phyloP scores from a whole-genome alignment of 129 eudicot species.

The Cynara cardunculus region DNA sequence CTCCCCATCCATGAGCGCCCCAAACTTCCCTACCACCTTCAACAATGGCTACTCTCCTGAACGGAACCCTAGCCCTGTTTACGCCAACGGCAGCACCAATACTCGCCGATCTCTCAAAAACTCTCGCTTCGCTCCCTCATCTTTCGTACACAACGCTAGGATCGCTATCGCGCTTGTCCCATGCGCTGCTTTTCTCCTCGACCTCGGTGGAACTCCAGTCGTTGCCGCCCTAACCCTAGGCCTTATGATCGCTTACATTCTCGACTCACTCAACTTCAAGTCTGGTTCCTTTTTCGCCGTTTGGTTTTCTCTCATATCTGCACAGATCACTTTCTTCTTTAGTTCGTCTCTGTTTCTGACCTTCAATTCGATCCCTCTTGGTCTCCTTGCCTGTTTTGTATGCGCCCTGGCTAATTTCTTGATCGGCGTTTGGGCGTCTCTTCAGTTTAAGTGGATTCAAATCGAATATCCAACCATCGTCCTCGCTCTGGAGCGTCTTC shows the following conservation, averaged over 20 bases:
- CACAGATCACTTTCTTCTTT: constrained; percentile 83
- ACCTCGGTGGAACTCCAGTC: constrained; percentile 94
- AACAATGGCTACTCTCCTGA: constrained; percentile 41
- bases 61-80: constrained; percentile 50
- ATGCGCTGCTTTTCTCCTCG: constrained; percentile 76
- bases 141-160: constrained; percentile 68
- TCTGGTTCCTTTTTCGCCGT: constrained; percentile 85
- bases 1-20: constrained; percentile 66
- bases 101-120: constrained; percentile 46
- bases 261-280: constrained; percentile 75
- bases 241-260: constrained; percentile 81
- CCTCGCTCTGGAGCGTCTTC: constrained; percentile 72
- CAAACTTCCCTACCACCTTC: constrained; percentile 54
- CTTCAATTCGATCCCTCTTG: constrained; percentile 49
- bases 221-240: constrained; percentile 62
- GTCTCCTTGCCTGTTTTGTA: constrained; percentile 48
- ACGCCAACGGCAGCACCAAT: constrained; percentile 21
- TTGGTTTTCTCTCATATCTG: constrained; percentile 77
- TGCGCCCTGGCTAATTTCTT: constrained; percentile 68
- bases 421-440: constrained; percentile 94
- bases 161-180: constrained; percentile 82
- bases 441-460: constrained; percentile 96
- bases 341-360: constrained; percentile 48
- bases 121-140: constrained; percentile 57
- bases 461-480: constrained; percentile 84